Evolutionary conservation across 1,284 basidiomycete species (phyloP), one percentile per base, ranked within the genome.

Genomic region (Xerocomus subilludens): DNA sequence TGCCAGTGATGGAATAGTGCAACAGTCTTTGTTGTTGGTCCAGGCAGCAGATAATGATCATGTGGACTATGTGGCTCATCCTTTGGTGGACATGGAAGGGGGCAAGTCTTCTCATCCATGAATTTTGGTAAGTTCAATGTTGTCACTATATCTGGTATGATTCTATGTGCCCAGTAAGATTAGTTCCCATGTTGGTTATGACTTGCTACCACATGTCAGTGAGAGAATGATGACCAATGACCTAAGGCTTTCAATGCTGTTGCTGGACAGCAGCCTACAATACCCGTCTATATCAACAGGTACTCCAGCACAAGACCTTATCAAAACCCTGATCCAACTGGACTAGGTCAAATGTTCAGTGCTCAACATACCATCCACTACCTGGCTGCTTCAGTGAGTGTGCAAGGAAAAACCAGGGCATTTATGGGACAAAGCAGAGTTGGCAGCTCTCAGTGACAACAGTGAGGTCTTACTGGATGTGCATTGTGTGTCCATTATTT

Each of bases 51-150:
- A 89, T 32, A 89, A 92, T 77, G 85, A 90, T n/a, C 90, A 90
- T 14, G 88, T 94, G 70, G 92, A 91, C 80, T 95, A 94, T 80
- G 91, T 94, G 90, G 92, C 94, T 4, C 94, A 95, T 85, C 93
- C 94, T 5, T 91, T 91, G 4, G 93, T 96, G 51, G 93, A 95
- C 79, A 89, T 90, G 14, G 94, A 95, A 71, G 82, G 78, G 4
- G 85, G 86, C 18, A 79, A 77, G 30, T 87, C 86, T 9, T 87
- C 82, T 42, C 80, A 82, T 65, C 77, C 81, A 23, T n/a, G 30
- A 27, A 59, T 47, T 20, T 51, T 35, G 51, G 58, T 58, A 53
- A 10, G 42, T 68, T n/a, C n/a, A 67, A 69, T 78, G 53, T 35
- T 62, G 59, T 79, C 56, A 58, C 18, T 78, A 58, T 74, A 74